Percentiles rank a stretch among this genome's conserved stretches.
Evolutionary conservation across 2,329 filamentous ascomycete species (phyloP).

Genomic region (Fusarium humuli): DNA sequence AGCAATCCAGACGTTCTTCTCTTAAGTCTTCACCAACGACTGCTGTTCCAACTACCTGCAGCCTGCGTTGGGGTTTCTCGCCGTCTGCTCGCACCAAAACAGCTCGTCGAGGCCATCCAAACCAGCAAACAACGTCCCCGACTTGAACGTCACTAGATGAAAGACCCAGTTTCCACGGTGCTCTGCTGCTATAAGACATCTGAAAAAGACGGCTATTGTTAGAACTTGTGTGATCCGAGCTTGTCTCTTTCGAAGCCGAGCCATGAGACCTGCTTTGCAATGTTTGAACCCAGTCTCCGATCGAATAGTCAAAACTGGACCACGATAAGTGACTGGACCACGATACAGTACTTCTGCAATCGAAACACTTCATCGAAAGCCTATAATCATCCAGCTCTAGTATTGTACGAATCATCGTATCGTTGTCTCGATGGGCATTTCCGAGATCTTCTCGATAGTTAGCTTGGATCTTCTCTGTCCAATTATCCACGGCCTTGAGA

Average conservation of each 20-base stretch:
- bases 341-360: not conserved
- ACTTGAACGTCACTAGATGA: not conserved
- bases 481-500: not conserved
- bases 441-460: not conserved
- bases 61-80: rapidly evolving
- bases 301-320: too few species aligned
- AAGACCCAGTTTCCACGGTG: not conserved
- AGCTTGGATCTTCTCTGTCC: not conserved
- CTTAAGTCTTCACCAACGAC: not conserved
- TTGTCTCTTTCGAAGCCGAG: too few species aligned
- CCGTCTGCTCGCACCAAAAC: not conserved
- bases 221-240: too few species aligned
- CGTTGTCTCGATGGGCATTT: not conserved
- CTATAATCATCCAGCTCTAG: not conserved
- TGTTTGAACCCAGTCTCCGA: too few species aligned
- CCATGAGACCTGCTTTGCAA: too few species aligned
- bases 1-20: rapidly evolving
- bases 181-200: not conserved
- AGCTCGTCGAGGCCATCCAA: not conserved
- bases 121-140: not conserved
- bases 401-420: not conserved
- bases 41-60: not conserved
- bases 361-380: not conserved
- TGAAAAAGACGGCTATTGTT: not conserved
- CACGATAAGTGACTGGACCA: too few species aligned